These are phyloP conservation scores for Saturnispora mendoncae DNA, from an alignment of 805 yeast species.

Conservation along the genomic window DNA sequence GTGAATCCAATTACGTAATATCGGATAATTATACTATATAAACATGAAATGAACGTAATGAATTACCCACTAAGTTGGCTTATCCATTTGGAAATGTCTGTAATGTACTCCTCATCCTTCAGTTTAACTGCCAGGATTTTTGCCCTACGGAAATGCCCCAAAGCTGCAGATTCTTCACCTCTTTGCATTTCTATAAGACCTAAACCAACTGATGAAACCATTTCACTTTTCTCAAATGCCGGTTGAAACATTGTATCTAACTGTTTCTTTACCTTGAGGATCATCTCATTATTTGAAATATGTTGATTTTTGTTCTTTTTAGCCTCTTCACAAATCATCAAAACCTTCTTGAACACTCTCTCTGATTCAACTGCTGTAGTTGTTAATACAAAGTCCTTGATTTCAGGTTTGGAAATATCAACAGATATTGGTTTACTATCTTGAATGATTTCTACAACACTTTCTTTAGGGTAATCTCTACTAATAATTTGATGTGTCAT, in stretches of 20 bases:
- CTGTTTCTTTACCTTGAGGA: slow-evolving; percentile 9
- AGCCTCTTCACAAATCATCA: slow-evolving; percentile 14
- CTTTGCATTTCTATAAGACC: slow-evolving; percentile 14
- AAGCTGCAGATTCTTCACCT: slow-evolving; percentile 10
- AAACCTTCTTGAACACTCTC: slow-evolving; percentile 13
- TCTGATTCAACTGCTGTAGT: slow-evolving; percentile 15
- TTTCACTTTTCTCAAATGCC: slow-evolving; percentile 17
- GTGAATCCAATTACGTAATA: background rate
- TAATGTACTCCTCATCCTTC: slow-evolving; percentile 12
- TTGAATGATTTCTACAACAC: slow-evolving; percentile 11
- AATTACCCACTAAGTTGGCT: slow-evolving; percentile 2
- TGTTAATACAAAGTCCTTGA: slow-evolving; percentile 14
- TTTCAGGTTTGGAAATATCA: slow-evolving; percentile 12
- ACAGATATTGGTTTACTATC: slow-evolving; percentile 11
- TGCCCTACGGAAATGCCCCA: slow-evolving; percentile 15
- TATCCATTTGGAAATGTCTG: slow-evolving; percentile 16
- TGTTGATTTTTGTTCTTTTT: slow-evolving; percentile 4
- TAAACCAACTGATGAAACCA: slow-evolving; percentile 18
- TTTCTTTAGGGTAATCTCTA: slow-evolving; percentile 10
- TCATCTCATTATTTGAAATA: slow-evolving; percentile 1
- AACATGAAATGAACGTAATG: background rate
- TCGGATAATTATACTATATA: background rate
- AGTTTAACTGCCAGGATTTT: slow-evolving; percentile 12
- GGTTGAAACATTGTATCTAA: slow-evolving; percentile 15
- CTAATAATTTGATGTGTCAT: slow-evolving; percentile 13